A percentile compares a stretch with the other conserved stretches of the same genome.
Evolutionary conservation across 2,329 filamentous ascomycete species (phyloP).

Genomic region (Dactylellina drechsleri): DNA sequence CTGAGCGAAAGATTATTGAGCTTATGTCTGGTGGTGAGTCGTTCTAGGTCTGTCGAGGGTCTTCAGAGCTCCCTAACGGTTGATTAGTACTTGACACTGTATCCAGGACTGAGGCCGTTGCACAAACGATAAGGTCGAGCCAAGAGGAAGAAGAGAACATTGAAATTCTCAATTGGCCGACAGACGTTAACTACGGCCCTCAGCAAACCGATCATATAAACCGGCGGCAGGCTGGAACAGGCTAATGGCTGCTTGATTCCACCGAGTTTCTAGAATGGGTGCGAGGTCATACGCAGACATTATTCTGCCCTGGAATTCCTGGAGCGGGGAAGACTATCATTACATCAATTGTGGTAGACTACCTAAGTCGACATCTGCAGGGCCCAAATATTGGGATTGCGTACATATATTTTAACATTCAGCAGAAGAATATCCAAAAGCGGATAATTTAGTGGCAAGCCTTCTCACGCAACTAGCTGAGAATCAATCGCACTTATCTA

Average conservation of each 20-base stretch:
- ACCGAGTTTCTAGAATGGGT: not conserved
- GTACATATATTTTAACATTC: slow-evolving; percentile 60
- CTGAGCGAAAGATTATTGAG: no score
- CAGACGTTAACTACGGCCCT: slow-evolving; percentile 60
- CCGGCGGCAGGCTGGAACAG: slow-evolving; percentile 24
- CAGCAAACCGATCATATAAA: slow-evolving; percentile 63
- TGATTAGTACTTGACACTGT: no score
- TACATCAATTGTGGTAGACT: slow-evolving; percentile 10
- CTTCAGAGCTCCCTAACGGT: no score
- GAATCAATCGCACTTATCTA: slow-evolving; percentile 57
- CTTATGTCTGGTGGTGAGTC: not conserved
- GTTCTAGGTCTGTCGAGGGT: not conserved
- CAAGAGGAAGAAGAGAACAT: slow-evolving; percentile 14
- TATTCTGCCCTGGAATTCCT: slow-evolving; percentile 34
- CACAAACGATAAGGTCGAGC: no score
- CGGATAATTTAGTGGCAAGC: slow-evolving; percentile 59
- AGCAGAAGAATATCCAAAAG: slow-evolving; percentile 61
- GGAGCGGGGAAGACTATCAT: slow-evolving; percentile 22
- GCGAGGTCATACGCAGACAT: not conserved
- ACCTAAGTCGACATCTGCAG: slow-evolving; percentile 54
- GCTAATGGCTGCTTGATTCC: slow-evolving; percentile 20
- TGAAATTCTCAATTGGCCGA: slow-evolving; percentile 62
- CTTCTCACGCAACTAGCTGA: slow-evolving; percentile 62
- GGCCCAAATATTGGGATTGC: not conserved
- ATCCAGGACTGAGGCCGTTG: no score